These are phyloP conservation scores for Ocimum tenuiflorum DNA, from an alignment of 257 asterid species.

Conservation along the genomic window DNA sequence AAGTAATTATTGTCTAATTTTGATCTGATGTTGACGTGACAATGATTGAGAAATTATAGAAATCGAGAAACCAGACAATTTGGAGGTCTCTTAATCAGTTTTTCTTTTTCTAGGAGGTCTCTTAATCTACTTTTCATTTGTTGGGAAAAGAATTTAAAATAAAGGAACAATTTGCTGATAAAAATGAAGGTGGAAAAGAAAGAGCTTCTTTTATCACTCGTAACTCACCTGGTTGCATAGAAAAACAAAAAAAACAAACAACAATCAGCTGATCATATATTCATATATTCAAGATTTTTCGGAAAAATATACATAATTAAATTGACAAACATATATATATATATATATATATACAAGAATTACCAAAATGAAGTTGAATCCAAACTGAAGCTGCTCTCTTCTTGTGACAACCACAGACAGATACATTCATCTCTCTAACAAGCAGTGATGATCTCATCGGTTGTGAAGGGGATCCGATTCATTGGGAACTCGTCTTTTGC, in stretches of 20 bases:
- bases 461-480: conserved; percentile 40
- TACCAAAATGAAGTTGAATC: background rate
- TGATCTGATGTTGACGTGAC: too few relatives aligned
- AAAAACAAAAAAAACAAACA: too few relatives aligned
- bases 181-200: background rate
- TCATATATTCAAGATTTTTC: background rate
- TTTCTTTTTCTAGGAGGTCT: too few relatives aligned
- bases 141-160: too few relatives aligned
- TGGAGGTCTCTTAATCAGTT: too few relatives aligned
- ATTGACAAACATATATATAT: too few relatives aligned
- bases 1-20: background rate
- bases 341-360: background rate
- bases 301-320: background rate
- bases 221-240: too few relatives aligned
- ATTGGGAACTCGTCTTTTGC: conserved; percentile 34
- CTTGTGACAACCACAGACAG: too few relatives aligned
- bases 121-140: too few relatives aligned
- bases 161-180: too few relatives aligned
- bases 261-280: too few relatives aligned
- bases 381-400: background rate
- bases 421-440: too few relatives aligned
- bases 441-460: conserved; percentile 13
- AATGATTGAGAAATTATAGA: background rate
- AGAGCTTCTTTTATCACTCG: background rate
- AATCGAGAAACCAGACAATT: background rate